phyloP scores from a whole-genome alignment of 139 green algal species.

The Asterochloris sp. region DNA sequence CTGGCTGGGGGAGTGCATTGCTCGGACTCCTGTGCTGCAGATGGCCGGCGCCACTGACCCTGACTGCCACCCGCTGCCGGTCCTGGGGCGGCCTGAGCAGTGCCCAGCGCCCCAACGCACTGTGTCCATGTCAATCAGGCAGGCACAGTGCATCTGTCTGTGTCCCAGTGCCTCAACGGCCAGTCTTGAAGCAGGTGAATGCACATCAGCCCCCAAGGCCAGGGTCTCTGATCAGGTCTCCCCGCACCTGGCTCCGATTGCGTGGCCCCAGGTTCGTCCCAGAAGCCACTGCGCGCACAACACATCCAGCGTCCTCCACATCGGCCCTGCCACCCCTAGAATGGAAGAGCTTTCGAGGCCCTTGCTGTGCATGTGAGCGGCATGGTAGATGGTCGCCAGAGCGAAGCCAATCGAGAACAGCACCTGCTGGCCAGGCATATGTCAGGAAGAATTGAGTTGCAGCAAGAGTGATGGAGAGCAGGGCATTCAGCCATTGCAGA shows the following conservation, averaged over 20 bases:
- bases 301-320: conserved; percentile 23
- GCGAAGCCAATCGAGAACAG: conserved; percentile 17
- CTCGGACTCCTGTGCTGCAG: too few relatives aligned
- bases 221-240: background rate
- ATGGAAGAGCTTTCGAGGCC: conserved; percentile 8
- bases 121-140: too few relatives aligned
- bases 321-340: conserved; percentile 6
- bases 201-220: too few relatives aligned
- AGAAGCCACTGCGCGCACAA: conserved; percentile 25
- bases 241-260: conserved; percentile 4
- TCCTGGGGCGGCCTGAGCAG: too few relatives aligned
- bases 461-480: background rate
- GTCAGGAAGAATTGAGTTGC: background rate
- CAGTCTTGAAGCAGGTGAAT: too few relatives aligned
- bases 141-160: too few relatives aligned
- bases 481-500: background rate
- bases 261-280: conserved; percentile 24
- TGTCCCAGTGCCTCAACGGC: too few relatives aligned
- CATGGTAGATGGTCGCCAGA: conserved; percentile 21
- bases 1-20: too few relatives aligned
- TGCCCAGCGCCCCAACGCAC: too few relatives aligned
- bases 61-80: too few relatives aligned
- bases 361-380: conserved; percentile 15
- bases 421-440: background rate
- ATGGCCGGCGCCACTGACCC: too few relatives aligned